These are phyloP conservation scores for Straminergon stramineum DNA, from an alignment of 225 moss, liverwort and hornwort species.

Conservation along the genomic window DNA sequence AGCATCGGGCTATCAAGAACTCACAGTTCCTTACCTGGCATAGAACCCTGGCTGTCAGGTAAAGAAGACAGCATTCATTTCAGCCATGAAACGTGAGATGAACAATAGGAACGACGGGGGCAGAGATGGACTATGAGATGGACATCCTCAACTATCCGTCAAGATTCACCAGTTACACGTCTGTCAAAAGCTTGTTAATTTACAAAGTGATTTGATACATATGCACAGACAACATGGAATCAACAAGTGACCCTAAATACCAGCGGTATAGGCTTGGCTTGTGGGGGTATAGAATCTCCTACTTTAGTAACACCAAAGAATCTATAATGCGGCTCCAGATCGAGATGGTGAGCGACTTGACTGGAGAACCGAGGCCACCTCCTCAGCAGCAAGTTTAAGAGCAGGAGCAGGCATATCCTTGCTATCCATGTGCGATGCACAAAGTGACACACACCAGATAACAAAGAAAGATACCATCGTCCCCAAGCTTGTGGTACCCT, in stretches of 20 bases:
- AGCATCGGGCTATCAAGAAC: neutral
- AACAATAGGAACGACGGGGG: neutral
- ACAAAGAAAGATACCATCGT: slow-evolving; percentile 46
- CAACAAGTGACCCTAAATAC: neutral
- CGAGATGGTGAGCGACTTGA: slow-evolving; percentile 14
- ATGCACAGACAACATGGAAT: neutral
- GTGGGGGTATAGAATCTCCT: neutral
- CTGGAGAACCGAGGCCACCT: slow-evolving; percentile 47
- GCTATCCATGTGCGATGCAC: slow-evolving; percentile 40
- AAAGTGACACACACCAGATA: slow-evolving; percentile 53
- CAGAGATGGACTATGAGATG: neutral
- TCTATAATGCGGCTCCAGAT: slow-evolving; percentile 16
- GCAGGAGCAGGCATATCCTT: slow-evolving; percentile 47
- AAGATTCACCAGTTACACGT: neutral
- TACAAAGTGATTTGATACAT: slow-evolving; percentile 7
- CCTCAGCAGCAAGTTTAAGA: slow-evolving; percentile 51
- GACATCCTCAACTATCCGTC: neutral
- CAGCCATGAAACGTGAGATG: neutral
- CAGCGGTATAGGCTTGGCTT: neutral
- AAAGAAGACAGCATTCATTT: neutral
- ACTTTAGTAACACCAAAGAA: neutral
- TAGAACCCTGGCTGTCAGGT: neutral
- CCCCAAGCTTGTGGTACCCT: slow-evolving; percentile 33
- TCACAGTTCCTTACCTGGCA: neutral
- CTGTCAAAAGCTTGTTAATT: neutral